Evolutionary conservation across 176 grass and related monocot genomes (phyloP), one percentile per base, ranked within the genome.

Genomic region (Rhynchospora tenuis): DNA sequence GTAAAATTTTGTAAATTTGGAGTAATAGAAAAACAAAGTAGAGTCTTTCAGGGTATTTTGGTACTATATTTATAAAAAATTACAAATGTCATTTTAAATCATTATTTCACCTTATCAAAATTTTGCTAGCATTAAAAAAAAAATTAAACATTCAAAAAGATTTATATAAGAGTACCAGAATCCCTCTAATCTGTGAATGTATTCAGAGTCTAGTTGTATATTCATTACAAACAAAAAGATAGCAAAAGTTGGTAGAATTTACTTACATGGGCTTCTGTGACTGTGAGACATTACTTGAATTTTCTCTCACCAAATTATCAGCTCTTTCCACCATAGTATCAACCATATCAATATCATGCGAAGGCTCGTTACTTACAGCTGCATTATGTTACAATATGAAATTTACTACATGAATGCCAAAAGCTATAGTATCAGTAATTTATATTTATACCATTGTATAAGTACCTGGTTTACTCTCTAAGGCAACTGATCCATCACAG

Each of bases 401-500:
- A 62, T n/a, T 62, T 60, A 42, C 15, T 80, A 45, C 44, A 80
- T 13, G 9, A 61, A 9, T 45, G 8, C 28, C 9, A 60, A 80
- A 80, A 43, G 15, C 45, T 19, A 12, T 27, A 28, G 5, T 16
- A 20, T 28, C 11, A 75, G 22, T 27, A 75, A 26, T 28, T 75
- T 23, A 54, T 54, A 75, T 88, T 90, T 13, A 59, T 67, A 80
- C 84, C 84, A 75, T 76, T 81, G 60, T 22, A 71, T 29, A 61
- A 76, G 85, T 91, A 87, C 73, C 42, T 86, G 79, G 17, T 64
- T 26, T 71, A 75, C 80, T 89, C 81, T 28, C 44, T 45, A 23
- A 58, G 31, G 61, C 81, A 83, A 84, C 16, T 67, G 73, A 82
- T 50, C 64, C 51, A 54, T 79, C 55, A 61, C 73, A 81, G 78